Base-by-base conservation (phyloP, 106 monocot genomes). In the Dioscorea dumetorum region DNA sequence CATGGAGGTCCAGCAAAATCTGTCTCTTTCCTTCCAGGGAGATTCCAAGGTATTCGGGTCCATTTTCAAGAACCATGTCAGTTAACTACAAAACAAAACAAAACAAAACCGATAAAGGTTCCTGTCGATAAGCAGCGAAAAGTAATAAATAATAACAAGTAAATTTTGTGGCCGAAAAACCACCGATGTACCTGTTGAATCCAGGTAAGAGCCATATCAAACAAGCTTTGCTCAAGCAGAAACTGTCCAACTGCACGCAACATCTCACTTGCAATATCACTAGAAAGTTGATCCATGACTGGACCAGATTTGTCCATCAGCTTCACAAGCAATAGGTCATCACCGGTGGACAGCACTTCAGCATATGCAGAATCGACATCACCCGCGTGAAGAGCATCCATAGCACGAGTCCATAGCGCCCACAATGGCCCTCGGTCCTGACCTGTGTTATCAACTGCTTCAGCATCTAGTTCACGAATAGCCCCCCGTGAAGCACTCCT, bases 231-330 rank as follows among this genome's bases (percentile, higher is more conserved):
- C 61, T 92, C 97, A 12, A 74, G 57, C 4, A 97, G 56, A 76
- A 92, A 87, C 67, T 89, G 91, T 4, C 73, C 86, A 63, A 89
- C 79, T 20, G 82, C 86, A 73, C 67, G 84, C 74, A 97, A 74
- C 21, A 85, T 68, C 70, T 92, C 88, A 66, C 61, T 77, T 15
- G 84, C 82, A 24, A 82, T 75, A 66, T 89, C 91, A 77, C 49
- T 70, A 9, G 88, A 84, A 63, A 97, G 84, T 69, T 91, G 91
- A 77, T 92, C 87, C 24, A 92, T 48, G 13, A 83, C 84, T 1
- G 97, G 97, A 15, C 97, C 97, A 48, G 91, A 80, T 80, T 74
- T 82, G 64, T 97, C 97, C 97, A 97, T 97, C 67, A 97, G 67
- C 64, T 92, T 97, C 68, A 92, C 84, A 50, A 97, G 80, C 50